Percentiles rank a stretch among this genome's conserved stretches.
These are phyloP conservation scores for Paecilomyces sp. DNA, from an alignment of 2,329 filamentous ascomycete genomes.

Conservation along the genomic window DNA sequence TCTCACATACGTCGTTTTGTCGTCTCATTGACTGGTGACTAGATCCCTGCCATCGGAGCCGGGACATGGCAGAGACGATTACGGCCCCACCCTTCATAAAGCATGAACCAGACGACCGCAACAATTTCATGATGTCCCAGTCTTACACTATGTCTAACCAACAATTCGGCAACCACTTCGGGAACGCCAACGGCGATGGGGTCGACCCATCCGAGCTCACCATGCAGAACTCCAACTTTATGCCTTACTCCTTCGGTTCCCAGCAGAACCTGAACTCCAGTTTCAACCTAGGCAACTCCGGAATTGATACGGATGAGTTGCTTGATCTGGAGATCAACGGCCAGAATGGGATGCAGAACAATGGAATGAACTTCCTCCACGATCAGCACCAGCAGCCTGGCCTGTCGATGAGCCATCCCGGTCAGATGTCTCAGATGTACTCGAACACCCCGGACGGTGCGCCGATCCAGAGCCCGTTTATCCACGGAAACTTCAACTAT, in stretches of 20 bases:
- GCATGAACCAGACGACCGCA: constrained; percentile 58
- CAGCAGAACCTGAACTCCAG: constrained; percentile 60
- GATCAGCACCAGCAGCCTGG: constrained; percentile 49
- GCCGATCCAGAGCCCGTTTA: constrained; percentile 85
- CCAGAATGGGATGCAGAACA: constrained; percentile 29
- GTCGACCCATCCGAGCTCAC: constrained; percentile 82
- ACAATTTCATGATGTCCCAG: constrained; percentile 48
- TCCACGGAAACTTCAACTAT: constrained; percentile 66
- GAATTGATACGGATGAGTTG: constrained; percentile 83
- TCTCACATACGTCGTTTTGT: background rate
- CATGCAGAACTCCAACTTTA: constrained; percentile 52
- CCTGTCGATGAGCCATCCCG: constrained; percentile 56
- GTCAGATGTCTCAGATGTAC: constrained; percentile 65
- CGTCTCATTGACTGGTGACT: background rate
- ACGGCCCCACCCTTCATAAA: constrained; percentile 53
- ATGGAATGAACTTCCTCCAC: constrained; percentile 30
- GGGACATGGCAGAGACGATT: constrained; percentile 46
- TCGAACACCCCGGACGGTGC: constrained; percentile 88
- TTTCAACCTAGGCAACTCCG: constrained; percentile 70
- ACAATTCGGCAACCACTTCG: constrained; percentile 42
- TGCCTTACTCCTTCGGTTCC: constrained; percentile 53
- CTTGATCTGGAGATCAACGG: constrained; percentile 53
- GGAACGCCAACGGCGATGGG: constrained; percentile 42
- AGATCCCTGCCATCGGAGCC: constrained; percentile 3
- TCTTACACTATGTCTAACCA: constrained; percentile 48